A percentile compares a stretch with the other conserved stretches of the same genome.
phyloP scores from a whole-genome alignment of 1,284 basidiomycete species.

The Boletus austroedulis region DNA sequence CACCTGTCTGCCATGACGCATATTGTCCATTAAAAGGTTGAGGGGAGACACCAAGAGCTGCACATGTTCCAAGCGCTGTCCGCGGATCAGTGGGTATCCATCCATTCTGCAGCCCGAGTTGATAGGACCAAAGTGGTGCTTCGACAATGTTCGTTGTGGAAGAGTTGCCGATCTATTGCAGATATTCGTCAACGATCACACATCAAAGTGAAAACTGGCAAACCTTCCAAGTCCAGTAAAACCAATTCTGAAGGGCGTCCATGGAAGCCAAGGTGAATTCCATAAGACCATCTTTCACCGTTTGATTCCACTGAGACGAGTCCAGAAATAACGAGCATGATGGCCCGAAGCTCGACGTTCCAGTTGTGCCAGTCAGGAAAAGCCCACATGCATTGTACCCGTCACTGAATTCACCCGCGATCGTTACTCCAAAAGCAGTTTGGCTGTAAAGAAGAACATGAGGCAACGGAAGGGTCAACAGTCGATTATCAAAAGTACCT shows the following conservation, averaged over 20 bases:
- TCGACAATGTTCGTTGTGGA: conserved; percentile 54
- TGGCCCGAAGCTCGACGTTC: conserved; percentile 44
- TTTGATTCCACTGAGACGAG: conserved; percentile 51
- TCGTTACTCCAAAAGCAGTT: conserved; percentile 56
- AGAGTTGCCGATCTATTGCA: conserved; percentile 65
- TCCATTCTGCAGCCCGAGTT: conserved; percentile 73
- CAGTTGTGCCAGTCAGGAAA: conserved; percentile 55
- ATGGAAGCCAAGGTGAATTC: conserved; percentile 51
- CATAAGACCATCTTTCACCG: conserved; percentile 51
- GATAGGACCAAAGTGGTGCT: conserved; percentile 79
- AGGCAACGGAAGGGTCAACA: conserved; percentile 3
- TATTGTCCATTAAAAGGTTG: conserved; percentile 56
- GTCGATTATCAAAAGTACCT: conserved; percentile 22
- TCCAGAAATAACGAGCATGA: conserved; percentile 54
- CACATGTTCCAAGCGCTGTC: conserved; percentile 63
- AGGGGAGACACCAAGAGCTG: conserved; percentile 45
- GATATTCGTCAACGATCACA: background rate
- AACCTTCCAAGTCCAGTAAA: conserved; percentile 44
- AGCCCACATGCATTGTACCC: conserved; percentile 59
- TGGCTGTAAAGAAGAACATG: conserved; percentile 32
- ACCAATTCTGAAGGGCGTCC: conserved; percentile 47
- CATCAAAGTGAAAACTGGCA: conserved; percentile 9
- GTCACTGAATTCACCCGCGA: conserved; percentile 64
- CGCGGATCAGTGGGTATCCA: conserved; percentile 84
- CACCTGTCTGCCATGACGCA: conserved; percentile 75